Percentiles rank a stretch among this genome's conserved stretches.
phyloP scores from a whole-genome alignment of 1,284 basidiomycete species.

The Ganoderma meredithae region DNA sequence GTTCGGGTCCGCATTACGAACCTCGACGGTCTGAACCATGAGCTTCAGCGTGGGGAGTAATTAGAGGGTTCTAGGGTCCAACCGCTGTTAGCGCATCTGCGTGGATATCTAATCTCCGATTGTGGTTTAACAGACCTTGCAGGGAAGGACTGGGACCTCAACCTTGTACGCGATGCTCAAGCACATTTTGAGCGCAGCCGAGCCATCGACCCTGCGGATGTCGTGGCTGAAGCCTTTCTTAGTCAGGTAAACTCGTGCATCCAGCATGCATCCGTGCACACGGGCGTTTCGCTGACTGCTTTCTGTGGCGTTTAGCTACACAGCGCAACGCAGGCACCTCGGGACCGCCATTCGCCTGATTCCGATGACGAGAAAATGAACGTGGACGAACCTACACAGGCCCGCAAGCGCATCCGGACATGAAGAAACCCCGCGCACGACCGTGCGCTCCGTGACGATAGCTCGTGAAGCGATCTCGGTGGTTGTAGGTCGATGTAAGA shows the following conservation, averaged over 20 bases:
- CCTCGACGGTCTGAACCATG: not conserved
- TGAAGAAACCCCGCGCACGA: slow-evolving; percentile 20
- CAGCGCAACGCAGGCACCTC: slow-evolving; percentile 20
- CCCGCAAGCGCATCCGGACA: slow-evolving; percentile 40
- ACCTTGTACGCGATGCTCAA: slow-evolving; percentile 63
- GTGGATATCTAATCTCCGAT: slow-evolving; percentile 29
- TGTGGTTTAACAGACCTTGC: not conserved
- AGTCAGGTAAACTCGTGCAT: slow-evolving; percentile 51
- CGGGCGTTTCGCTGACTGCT: slow-evolving; percentile 13
- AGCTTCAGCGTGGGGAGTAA: not conserved
- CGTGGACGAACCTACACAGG: slow-evolving; percentile 36
- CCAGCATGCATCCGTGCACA: slow-evolving; percentile 10
- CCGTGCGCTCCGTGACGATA: slow-evolving; percentile 6
- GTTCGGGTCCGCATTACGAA: slow-evolving; percentile 8
- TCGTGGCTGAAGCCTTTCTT: slow-evolving; percentile 58
- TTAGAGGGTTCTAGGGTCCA: not conserved
- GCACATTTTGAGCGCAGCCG: slow-evolving; percentile 69
- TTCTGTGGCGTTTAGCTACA: slow-evolving; percentile 31
- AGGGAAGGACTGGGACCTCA: slow-evolving; percentile 40
- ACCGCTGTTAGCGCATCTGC: slow-evolving; percentile 10
- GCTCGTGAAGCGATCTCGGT: not conserved
- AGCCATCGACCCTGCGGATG: slow-evolving; percentile 64
- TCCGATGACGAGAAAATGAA: slow-evolving; percentile 55
- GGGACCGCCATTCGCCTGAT: slow-evolving; percentile 37
- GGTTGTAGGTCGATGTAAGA: slow-evolving; percentile 10